Base-by-base conservation (phyloP, 805 yeast genomes). In the Yarrowia keelungensis region DNA sequence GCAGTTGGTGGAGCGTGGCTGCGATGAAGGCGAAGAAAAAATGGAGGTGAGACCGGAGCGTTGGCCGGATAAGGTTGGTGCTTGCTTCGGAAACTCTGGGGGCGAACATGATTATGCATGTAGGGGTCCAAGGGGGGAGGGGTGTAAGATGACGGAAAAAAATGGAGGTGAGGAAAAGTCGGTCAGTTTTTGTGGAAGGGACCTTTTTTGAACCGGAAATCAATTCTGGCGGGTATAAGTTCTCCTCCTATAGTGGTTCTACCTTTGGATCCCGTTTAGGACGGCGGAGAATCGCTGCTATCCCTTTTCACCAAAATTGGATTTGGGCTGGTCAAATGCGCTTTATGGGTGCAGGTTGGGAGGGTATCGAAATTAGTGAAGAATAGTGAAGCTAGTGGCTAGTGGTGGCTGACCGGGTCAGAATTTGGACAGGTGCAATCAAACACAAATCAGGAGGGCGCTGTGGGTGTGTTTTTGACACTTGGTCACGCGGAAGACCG, bases 51-150 rank as follows among this genome's bases (percentile, higher is more conserved):
- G 47, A 26, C n/a, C 38, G 22, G 2, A 22, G 35, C 19, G 61
- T 22, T 8, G 50, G 41, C 12, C 19, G 51, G 51, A 59, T 59
- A 59, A 59, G 42, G 65, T 59, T 59, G 51, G 32, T n/a, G 64
- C 65, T 59, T 43, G 50, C 51, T 59, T 32, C 16, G 50, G 64
- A 58, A 58, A 16, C 50, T 58, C n/a, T 43, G 51, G 51, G 35
- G 36, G 51, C 22, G 65, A 59, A 59, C 51, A 59, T 59, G 65
- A 59, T 59, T 59, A 59, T 59, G 65, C 65, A 59, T 35, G 51
- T 14, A 9, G 16, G 35, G 15, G 42, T 15, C 19, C 43, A 9
- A 15, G 49, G 4, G 36, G n/a, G 8, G 12, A 15, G 22, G 26
- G 49, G 39, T 5, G 32, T 26, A 26, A 26, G 32, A 26, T 26